These are phyloP conservation scores for Avena atlantica DNA, from an alignment of 176 grass and related monocot species.

Conservation along the genomic window DNA sequence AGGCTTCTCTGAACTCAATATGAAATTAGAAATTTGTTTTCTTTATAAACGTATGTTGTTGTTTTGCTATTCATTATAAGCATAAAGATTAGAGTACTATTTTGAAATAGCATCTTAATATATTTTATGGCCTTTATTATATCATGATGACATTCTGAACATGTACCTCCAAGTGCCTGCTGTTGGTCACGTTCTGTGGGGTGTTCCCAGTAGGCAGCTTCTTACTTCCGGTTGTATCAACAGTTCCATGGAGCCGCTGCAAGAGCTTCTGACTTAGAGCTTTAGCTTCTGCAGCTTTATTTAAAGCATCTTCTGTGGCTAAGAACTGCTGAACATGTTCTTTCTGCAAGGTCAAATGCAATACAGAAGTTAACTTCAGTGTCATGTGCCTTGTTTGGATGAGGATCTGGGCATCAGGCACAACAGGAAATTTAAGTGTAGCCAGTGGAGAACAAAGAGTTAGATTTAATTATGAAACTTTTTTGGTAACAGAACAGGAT, in stretches of 20 bases:
- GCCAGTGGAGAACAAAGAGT: slow-evolving; percentile 7
- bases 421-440: not conserved
- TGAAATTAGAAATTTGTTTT: slow-evolving; percentile 13
- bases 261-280: slow-evolving; percentile 86
- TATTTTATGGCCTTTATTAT: slow-evolving; percentile 9
- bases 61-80: slow-evolving; percentile 28
- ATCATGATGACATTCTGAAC: slow-evolving; percentile 35
- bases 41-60: slow-evolving; percentile 8
- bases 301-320: slow-evolving; percentile 97
- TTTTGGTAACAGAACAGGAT: not conserved
- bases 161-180: slow-evolving; percentile 79
- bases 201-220: slow-evolving; percentile 65
- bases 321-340: slow-evolving; percentile 99
- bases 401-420: slow-evolving; percentile 2
- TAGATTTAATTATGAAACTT: not conserved
- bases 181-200: slow-evolving; percentile 74
- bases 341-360: slow-evolving; percentile 78
- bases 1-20: slow-evolving; percentile 23
- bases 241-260: slow-evolving; percentile 77
- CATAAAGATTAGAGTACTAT: slow-evolving; percentile 1
- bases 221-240: slow-evolving; percentile 62
- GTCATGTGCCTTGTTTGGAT: slow-evolving; percentile 32
- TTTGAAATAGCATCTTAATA: not conserved
- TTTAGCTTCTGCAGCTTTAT: slow-evolving; percentile 99
- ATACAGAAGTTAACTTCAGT: slow-evolving; percentile 41